phyloP scores from a whole-genome alignment of 768 basidiomycete species.

The Coprinopsis sp. region DNA sequence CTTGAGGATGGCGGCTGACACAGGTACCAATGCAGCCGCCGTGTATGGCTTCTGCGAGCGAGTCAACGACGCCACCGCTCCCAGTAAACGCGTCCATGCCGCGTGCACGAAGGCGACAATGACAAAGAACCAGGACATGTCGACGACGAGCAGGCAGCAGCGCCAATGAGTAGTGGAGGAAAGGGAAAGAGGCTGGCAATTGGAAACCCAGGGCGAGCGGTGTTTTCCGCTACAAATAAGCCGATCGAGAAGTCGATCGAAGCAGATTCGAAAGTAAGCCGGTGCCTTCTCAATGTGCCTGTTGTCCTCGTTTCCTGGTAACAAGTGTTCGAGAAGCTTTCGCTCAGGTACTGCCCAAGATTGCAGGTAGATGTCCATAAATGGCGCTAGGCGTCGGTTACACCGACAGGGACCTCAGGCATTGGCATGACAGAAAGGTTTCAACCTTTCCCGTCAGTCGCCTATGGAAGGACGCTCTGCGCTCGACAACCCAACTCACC shows the following conservation, averaged over 20 bases:
- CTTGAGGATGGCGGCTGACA: background rate
- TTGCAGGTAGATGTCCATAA: too few species aligned
- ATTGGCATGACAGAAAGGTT: too few species aligned
- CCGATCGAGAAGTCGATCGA: slow-evolving; percentile 6
- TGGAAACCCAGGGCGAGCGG: background rate
- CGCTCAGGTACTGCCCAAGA: too few species aligned
- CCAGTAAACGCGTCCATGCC: background rate
- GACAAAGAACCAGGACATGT: background rate
- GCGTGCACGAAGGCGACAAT: background rate
- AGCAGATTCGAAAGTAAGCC: background rate
- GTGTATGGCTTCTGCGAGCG: background rate
- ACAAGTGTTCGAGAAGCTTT: too few species aligned
- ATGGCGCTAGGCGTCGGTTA: too few species aligned
- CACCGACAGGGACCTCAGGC: too few species aligned
- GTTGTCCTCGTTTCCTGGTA: too few species aligned
- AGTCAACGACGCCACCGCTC: background rate
- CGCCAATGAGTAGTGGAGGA: background rate
- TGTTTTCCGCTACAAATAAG: background rate
- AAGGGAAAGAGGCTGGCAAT: slow-evolving; percentile 4
- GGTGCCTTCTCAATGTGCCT: too few species aligned
- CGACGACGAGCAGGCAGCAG: background rate
- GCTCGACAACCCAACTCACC: too few species aligned
- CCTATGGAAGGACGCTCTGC: too few species aligned
- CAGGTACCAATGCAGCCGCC: background rate
- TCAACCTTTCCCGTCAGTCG: too few species aligned